Conservation (phyloP, 306 rosid species). For the Dicorynia guianensis region DNA sequence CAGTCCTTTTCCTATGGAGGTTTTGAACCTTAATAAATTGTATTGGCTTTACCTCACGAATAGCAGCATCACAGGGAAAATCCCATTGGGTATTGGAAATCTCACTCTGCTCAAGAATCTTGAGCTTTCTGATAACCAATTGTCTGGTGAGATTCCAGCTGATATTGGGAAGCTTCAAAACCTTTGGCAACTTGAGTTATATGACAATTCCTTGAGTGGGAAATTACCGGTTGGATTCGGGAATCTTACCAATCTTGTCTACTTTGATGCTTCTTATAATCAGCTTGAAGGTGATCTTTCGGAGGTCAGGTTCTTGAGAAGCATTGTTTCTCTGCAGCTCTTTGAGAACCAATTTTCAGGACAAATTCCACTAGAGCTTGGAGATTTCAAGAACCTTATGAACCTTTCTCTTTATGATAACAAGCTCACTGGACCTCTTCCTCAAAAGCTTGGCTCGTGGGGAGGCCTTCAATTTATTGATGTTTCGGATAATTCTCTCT, state of each 20-base stretch:
- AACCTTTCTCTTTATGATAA: slow-evolving; percentile 36
- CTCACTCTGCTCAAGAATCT: slow-evolving; percentile 59
- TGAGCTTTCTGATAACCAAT: slow-evolving; percentile 53
- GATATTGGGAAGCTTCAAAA: slow-evolving; percentile 52
- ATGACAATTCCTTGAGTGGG: slow-evolving; percentile 51
- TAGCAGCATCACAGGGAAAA: slow-evolving; percentile 52
- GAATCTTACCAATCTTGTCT: slow-evolving; percentile 52
- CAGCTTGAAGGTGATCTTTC: slow-evolving; percentile 54
- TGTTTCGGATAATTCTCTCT: slow-evolving; percentile 62
- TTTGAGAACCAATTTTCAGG: slow-evolving; percentile 57
- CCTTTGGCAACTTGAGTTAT: slow-evolving; percentile 62
- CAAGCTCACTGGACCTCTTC: slow-evolving; percentile 59
- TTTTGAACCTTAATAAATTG: slow-evolving; percentile 52
- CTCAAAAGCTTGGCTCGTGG: slow-evolving; percentile 64
- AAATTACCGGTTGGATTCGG: slow-evolving; percentile 55
- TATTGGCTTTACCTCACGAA: slow-evolving; percentile 64
- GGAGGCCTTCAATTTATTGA: slow-evolving; percentile 51
- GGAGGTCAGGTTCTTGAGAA: slow-evolving; percentile 53
- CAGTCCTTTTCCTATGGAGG: slow-evolving; percentile 52
- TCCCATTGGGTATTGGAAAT: slow-evolving; percentile 61
- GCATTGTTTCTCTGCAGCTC: slow-evolving; percentile 54
- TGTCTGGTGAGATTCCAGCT: slow-evolving; percentile 54
- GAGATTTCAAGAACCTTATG: slow-evolving; percentile 15
- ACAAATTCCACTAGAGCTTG: slow-evolving; percentile 58
- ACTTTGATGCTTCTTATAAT: slow-evolving; percentile 50